Evolutionary conservation across 2,329 filamentous ascomycete genomes (phyloP).

Genomic region (Phaeosphaeriaceae sp.): DNA sequence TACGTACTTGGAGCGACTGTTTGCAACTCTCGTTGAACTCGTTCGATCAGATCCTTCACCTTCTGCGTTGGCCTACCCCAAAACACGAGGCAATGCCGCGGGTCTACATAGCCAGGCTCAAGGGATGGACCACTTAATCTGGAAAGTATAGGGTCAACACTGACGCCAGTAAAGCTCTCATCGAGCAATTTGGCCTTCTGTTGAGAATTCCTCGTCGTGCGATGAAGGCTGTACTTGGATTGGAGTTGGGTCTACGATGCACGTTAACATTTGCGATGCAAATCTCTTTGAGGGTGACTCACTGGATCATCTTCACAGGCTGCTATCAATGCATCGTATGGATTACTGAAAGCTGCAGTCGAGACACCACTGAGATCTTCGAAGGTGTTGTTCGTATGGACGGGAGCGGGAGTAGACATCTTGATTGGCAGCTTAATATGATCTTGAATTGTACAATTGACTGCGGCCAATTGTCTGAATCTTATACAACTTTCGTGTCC

Average conservation of each 20-base stretch:
- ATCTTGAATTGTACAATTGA: not conserved
- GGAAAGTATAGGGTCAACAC: slow-evolving; percentile 77
- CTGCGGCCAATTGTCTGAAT: not conserved
- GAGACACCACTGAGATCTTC: slow-evolving; percentile 51
- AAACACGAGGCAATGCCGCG: slow-evolving; percentile 82
- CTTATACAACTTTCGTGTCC: not conserved
- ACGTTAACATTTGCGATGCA: not conserved
- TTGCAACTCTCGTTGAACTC: slow-evolving; percentile 72
- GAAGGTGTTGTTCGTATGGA: slow-evolving; percentile 33
- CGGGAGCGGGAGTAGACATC: slow-evolving; percentile 24
- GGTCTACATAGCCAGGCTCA: slow-evolving; percentile 75
- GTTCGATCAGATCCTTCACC: slow-evolving; percentile 70
- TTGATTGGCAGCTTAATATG: not conserved
- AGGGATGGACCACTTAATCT: slow-evolving; percentile 70
- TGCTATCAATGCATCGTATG: slow-evolving; percentile 76
- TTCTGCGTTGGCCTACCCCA: slow-evolving; percentile 84
- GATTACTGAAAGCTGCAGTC: slow-evolving; percentile 64
- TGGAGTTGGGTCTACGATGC: slow-evolving; percentile 68
- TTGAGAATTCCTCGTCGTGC: slow-evolving; percentile 75
- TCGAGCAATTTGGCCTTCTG: slow-evolving; percentile 78
- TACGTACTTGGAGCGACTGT: slow-evolving; percentile 72
- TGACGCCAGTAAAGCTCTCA: slow-evolving; percentile 71
- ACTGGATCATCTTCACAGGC: slow-evolving; percentile 73
- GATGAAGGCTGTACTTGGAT: slow-evolving; percentile 74
- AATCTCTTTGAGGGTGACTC: not conserved